Base-by-base conservation (phyloP, 768 basidiomycete species). In the Pleurotus salmoneostramineus region DNA sequence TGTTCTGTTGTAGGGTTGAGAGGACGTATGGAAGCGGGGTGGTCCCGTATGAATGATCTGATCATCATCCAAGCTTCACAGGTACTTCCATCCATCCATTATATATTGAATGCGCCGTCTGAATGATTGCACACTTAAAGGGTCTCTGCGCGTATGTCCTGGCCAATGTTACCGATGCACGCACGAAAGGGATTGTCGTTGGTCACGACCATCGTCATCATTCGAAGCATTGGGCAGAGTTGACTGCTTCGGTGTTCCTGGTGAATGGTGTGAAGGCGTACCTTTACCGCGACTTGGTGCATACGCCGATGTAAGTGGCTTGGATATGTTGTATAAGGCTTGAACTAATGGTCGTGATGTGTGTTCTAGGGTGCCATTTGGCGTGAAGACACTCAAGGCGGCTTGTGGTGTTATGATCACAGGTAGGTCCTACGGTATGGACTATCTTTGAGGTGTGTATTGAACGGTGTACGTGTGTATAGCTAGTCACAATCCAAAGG, bases 401-500 rank as follows among this genome's bases (percentile, higher is more conserved):
- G 86, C 88, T 1, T 88, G 88, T 59, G 93, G 93, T 15, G 83
- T 95, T 2, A 95, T 95, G 93, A 89, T 95, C 50, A 95, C 93
- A 62, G 91, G 89, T 86, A 49, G 43, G 73, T 54, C 36, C 45
- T 48, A 63, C n/a, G n/a, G n/a, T n/a, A n/a, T n/a, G n/a, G n/a
- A n/a, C n/a, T n/a, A n/a, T n/a, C n/a, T n/a, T n/a, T n/a, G n/a
- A n/a, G n/a, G n/a, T n/a, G n/a, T n/a, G n/a, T n/a, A n/a, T n/a
- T n/a, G n/a, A n/a, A n/a, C n/a, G n/a, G n/a, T n/a, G n/a, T n/a
- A n/a, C n/a, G n/a, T n/a, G n/a, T n/a, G n/a, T n/a, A n/a, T n/a
- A 87, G 91, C 92, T 2, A 90, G 88, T 60, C 93, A 95, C 65
- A 95, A 95, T 66, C 93, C 93, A 0, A 93, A 92, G 83, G 89